Conservation (phyloP, 2,329 filamentous ascomycete genomes). For the Ceratocystis huliohia region DNA sequence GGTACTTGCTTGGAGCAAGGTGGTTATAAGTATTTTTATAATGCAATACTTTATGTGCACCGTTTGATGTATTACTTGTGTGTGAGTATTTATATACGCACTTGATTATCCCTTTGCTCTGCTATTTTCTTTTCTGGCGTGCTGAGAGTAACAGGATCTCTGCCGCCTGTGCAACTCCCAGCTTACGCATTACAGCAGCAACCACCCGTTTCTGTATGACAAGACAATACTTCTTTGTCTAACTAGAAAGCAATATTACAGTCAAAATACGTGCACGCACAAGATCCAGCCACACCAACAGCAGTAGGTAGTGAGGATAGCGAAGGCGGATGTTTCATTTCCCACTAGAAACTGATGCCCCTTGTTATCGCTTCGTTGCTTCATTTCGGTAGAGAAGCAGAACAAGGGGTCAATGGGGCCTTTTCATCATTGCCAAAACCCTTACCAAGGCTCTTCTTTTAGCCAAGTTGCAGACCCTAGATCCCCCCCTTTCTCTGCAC, state of each 20-base stretch:
- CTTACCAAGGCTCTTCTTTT: background rate
- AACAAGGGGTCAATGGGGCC: slow-evolving; percentile 4
- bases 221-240: background rate
- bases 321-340: background rate
- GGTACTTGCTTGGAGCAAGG: background rate
- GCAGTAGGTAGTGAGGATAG: background rate
- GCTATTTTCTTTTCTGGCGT: background rate
- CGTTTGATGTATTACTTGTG: background rate
- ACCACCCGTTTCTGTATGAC: background rate
- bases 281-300: slow-evolving; percentile 3
- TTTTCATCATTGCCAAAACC: background rate
- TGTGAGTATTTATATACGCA: background rate
- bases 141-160: background rate
- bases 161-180: background rate
- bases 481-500: background rate
- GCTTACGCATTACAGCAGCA: background rate
- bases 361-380: background rate
- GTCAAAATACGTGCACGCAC: background rate
- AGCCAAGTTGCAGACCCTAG: background rate
- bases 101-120: background rate
- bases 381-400: slow-evolving; percentile 15
- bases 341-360: background rate
- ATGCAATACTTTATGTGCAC: background rate
- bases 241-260: background rate
- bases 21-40: background rate